Evolutionary conservation across 148 eudicot species (phyloP), one percentile per base, ranked within the genome.

Genomic region (Chenopodium formosanum): DNA sequence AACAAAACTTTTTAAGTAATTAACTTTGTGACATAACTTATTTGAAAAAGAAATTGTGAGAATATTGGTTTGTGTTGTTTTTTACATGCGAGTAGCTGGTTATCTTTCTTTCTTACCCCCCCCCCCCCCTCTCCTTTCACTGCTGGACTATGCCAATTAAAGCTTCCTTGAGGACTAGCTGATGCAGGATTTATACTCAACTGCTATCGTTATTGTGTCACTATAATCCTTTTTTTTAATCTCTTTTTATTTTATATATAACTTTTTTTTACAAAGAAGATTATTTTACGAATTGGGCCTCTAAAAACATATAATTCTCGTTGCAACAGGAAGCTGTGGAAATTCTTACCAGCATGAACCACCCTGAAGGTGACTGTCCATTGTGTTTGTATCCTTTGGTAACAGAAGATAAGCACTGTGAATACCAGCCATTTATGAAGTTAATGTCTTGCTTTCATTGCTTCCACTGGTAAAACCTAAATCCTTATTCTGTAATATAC

Each of bases 381-480:
- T 75, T 95, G 86, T 95, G 98, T 86, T 88, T 95, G 86, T 82
- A 84, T 88, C 93, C 97, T 70, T 88, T 95, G 86, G 88, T 95
- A 69, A 83, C 85, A 82, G 91, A 93, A 75, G 89, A 88, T 82
- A 86, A 85, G 34, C 76, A 83, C 23, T 68, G 67, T 88, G 84
- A 81, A 47, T 34, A 86, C 13, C 68, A 75, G 82, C 91, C 96
- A 40, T 95, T 92, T 85, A 95, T 95, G 98, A 95, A 95, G 87
- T 86, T 95, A 83, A 95, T 95, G 98, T 95, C 98, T 73, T 95
- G 98, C 90, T 95, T 89, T 77, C 98, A 95, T 82, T 95, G 98
- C 91, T 95, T 95, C 83, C 98, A 95, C 84, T 85, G 98, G 98
- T 93, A 82, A 89, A 40, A 66, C 22, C 65, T 14, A 12, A 70